Percentiles rank a stretch among this genome's conserved stretches.
Conservation (phyloP, 2,329 filamentous ascomycete genomes). For the Pseudogymnoascus sp. region DNA sequence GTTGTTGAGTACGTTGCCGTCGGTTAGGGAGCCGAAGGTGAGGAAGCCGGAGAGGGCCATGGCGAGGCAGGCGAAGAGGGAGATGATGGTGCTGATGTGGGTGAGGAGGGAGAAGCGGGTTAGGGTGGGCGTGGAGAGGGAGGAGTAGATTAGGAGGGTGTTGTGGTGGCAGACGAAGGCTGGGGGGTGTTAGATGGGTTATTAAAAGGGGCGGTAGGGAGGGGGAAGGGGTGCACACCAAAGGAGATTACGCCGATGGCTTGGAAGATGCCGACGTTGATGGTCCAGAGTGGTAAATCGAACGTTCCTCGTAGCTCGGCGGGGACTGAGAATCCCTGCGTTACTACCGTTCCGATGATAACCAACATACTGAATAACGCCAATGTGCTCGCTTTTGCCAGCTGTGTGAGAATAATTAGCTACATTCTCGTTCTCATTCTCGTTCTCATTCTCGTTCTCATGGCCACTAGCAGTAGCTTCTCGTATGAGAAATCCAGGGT, state of each 20-base stretch:
- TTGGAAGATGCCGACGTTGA: constrained; percentile 87
- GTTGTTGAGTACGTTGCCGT: constrained; percentile 97
- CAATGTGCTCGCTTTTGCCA: constrained; percentile 91
- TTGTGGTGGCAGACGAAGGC: constrained; percentile 82
- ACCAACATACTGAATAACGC: constrained; percentile 89
- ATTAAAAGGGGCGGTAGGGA: background rate
- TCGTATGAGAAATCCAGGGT: background rate
- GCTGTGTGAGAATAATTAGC: constrained; percentile 41
- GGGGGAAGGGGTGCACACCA: constrained; percentile 47
- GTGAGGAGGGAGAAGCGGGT: constrained; percentile 92
- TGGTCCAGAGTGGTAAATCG: constrained; percentile 60
- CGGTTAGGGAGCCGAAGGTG: constrained; percentile 83
- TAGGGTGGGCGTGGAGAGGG: constrained; percentile 85
- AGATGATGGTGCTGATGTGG: constrained; percentile 85
- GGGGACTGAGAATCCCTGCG: constrained; percentile 73
- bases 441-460: too few relatives aligned
- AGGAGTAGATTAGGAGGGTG: constrained; percentile 94
- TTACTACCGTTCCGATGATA: constrained; percentile 81
- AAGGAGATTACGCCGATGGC: constrained; percentile 98
- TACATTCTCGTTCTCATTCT: background rate
- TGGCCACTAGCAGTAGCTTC: background rate
- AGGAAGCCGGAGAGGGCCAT: constrained; percentile 89
- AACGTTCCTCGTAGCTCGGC: constrained; percentile 66
- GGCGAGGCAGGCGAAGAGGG: constrained; percentile 81
- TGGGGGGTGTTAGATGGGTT: constrained; percentile 28